A percentile compares a stretch with the other conserved stretches of the same genome.
Evolutionary conservation across 163 green algal species (phyloP).

Genomic region (Prototheca wickerhamii): DNA sequence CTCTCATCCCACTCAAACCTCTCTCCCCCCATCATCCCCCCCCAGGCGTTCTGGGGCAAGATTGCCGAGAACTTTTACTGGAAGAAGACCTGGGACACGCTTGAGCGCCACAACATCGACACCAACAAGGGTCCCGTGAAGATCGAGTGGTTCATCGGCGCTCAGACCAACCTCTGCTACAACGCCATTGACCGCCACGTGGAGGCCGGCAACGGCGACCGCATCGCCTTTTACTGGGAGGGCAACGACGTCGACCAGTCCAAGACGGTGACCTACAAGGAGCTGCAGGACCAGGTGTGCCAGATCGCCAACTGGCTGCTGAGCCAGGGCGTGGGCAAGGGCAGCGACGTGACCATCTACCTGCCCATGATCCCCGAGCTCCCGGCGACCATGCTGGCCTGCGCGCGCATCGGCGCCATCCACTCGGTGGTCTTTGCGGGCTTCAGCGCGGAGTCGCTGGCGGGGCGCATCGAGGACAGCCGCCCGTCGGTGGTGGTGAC

Average conservation of each 20-base stretch:
- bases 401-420: conserved; percentile 62
- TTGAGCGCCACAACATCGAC: conserved; percentile 53
- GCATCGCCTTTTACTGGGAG: conserved; percentile 46
- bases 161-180: conserved; percentile 67
- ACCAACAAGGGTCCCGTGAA: conserved; percentile 45
- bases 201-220: conserved; percentile 43
- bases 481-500: conserved; percentile 33
- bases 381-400: conserved; percentile 44
- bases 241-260: conserved; percentile 39
- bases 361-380: conserved; percentile 73
- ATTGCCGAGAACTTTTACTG: conserved; percentile 71
- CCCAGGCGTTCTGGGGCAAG: conserved; percentile 67
- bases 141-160: conserved; percentile 67
- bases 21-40: not conserved
- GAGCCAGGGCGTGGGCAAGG: conserved; percentile 72
- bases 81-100: conserved; percentile 52
- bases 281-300: conserved; percentile 32
- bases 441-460: conserved; percentile 67
- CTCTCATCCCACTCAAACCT: too few species aligned
- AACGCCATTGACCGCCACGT: conserved; percentile 72
- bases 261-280: conserved; percentile 29
- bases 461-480: conserved; percentile 51
- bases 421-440: conserved; percentile 80
- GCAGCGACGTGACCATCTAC: conserved; percentile 88
- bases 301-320: conserved; percentile 78